A percentile compares a stretch with the other conserved stretches of the same genome.
Conservation (phyloP, 2,329 filamentous ascomycete genomes). For the Fusarium foetens region DNA sequence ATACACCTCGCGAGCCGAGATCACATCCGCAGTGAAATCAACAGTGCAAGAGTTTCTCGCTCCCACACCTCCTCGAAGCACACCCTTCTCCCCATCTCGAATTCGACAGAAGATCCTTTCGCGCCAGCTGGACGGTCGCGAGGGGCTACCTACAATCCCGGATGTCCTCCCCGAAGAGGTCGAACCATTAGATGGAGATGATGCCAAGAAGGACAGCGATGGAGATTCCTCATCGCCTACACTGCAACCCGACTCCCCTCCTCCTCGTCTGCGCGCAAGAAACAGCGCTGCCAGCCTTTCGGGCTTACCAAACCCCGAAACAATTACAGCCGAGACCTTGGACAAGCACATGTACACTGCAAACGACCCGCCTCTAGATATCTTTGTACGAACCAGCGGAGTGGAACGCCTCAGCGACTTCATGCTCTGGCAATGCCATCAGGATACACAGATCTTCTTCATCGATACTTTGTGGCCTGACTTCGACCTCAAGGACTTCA, state of each 20-base stretch:
- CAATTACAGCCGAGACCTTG: slow-evolving; percentile 84
- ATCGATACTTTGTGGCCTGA: slow-evolving; percentile 94
- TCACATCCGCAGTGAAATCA: slow-evolving; percentile 86
- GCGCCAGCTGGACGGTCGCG: slow-evolving; percentile 64
- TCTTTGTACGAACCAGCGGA: slow-evolving; percentile 91
- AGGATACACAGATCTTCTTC: slow-evolving; percentile 92
- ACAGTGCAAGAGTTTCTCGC: slow-evolving; percentile 89
- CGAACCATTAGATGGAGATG: slow-evolving; percentile 57
- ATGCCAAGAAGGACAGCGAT: slow-evolving; percentile 56
- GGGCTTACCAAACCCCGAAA: slow-evolving; percentile 77
- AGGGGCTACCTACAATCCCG: slow-evolving; percentile 60
- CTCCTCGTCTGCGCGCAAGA: slow-evolving; percentile 50
- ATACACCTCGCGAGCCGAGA: slow-evolving; percentile 95
- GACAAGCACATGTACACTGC: slow-evolving; percentile 89
- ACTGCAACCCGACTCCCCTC: slow-evolving; percentile 63
- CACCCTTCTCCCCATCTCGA: slow-evolving; percentile 86
- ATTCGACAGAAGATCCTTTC: slow-evolving; percentile 88
- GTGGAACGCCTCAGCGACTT: slow-evolving; percentile 95
- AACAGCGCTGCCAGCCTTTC: slow-evolving; percentile 50
- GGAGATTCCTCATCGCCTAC: slow-evolving; percentile 71
- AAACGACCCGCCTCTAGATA: slow-evolving; percentile 85
- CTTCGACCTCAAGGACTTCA: slow-evolving; percentile 91
- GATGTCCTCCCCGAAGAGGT: slow-evolving; percentile 58
- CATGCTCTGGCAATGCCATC: slow-evolving; percentile 98
- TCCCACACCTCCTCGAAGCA: slow-evolving; percentile 71